Evolutionary conservation across 306 rosid genomes (phyloP).

Genomic region (Pachyrhizus erosus): DNA sequence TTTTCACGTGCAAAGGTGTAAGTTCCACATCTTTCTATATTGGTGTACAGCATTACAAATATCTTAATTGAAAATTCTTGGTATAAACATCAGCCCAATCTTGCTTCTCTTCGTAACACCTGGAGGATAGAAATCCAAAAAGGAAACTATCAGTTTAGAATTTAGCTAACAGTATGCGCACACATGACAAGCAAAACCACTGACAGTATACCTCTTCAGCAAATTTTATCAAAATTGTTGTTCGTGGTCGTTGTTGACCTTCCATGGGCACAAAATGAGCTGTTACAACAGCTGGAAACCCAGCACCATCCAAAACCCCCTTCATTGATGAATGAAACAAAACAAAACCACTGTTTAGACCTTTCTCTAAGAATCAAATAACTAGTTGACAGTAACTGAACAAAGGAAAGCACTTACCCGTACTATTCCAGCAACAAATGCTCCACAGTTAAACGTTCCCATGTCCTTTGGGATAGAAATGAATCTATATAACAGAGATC

Average conservation of each 20-base stretch:
- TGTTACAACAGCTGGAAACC: conserved; percentile 98
- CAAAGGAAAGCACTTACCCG: conserved; percentile 61
- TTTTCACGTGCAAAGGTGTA: conserved; percentile 26
- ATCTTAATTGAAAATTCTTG: conserved; percentile 20
- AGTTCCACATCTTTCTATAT: conserved; percentile 40
- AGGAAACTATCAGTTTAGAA: conserved; percentile 20
- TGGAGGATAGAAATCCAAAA: conserved; percentile 49
- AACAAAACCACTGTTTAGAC: conserved; percentile 41
- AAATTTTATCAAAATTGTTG: conserved; percentile 94
- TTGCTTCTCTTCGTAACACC: conserved; percentile 95
- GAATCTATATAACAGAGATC: conserved; percentile 62
- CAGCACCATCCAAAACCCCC: conserved; percentile 95
- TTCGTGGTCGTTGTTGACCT: conserved; percentile 94
- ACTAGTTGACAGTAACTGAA: conserved; percentile 16
- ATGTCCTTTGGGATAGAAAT: conserved; percentile 98
- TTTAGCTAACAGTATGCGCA: neutral
- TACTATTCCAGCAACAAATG: conserved; percentile 98
- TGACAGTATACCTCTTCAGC: conserved; percentile 76
- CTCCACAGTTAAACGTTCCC: conserved; percentile 98
- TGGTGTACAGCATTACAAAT: conserved; percentile 45
- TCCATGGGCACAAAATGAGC: conserved; percentile 99
- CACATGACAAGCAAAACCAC: conserved; percentile 13
- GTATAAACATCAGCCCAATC: conserved; percentile 70
- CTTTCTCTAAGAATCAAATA: conserved; percentile 36
- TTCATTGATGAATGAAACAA: conserved; percentile 45